Evolutionary conservation across 306 rosid species (phyloP), one percentile per base, ranked within the genome.

Genomic region (Begonia masoniana): DNA sequence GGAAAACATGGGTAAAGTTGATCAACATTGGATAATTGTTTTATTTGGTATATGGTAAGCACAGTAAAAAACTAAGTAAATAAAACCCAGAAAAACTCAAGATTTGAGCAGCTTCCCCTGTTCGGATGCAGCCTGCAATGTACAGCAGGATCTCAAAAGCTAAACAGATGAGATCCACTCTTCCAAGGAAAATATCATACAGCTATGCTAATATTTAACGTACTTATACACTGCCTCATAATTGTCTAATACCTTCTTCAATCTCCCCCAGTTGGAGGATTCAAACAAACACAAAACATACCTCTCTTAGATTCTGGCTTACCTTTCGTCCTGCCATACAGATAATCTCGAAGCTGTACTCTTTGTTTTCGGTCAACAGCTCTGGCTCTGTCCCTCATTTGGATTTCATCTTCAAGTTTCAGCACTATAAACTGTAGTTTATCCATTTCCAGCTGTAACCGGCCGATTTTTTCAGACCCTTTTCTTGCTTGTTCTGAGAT

Each of bases 381-480:
- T 69, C 68, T 76, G 3, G 93, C 69, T 82, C 69, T 74, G 55
- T 83, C 82, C 51, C 58, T 77, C 52, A 55, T 62, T 54, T 78
- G 84, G 48, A 67, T 83, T 47, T 73, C 88, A 49, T 69, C 95
- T 26, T 80, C 85, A 4, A 83, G 83, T 57, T 82, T 83, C 82
- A 92, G 65, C 19, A 92, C 74, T 51, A 83, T 74, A 71, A 92
- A 79, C 59, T 87, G 99, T 45, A 92, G 71, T 54, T 78, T 83
- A 73, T 92, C 87, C 57, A 92, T 80, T 67, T 92, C 95, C 74
- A 92, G 49, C 70, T 92, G 99, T 62, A 87, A 68, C 24, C 74
- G 78, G 31, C 96, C 95, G 41, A 92, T 79, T 45, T 83, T 83
- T 66, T 92, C 96, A 0, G 89, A 81, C 56, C 83, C 95, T 69